Evolutionary conservation across 1,284 basidiomycete genomes (phyloP), one percentile per base, ranked within the genome.

Genomic region (Filobasidium uniguttulatum): DNA sequence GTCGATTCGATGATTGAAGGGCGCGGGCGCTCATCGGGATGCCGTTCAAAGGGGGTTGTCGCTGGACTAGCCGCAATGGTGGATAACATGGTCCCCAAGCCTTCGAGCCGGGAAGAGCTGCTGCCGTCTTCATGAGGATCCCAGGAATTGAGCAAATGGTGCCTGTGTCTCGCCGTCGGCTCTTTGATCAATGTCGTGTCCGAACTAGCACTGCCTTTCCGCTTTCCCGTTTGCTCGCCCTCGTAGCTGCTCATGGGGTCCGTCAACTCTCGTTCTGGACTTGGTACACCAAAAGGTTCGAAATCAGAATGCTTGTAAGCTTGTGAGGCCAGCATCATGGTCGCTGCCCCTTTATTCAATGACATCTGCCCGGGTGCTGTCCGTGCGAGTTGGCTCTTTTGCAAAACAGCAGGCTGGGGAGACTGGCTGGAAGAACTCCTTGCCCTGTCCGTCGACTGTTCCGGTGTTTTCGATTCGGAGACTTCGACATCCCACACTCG

Each of bases 181-280:
- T 8, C 44, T 38, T n/a, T 51, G 43, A 15, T 38, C 46, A 5
- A 43, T 35, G 17, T 45, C 49, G 63, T 59, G 53, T 63, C 62
- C 6, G 63, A 65, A 36, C 58, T 63, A 0, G 61, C 52, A 45
- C 59, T 61, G 8, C 55, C 54, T 19, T 50, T 44, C 35, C 38
- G 7, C 22, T 25, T 17, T 40, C 37, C 17, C 50, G 25, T 34
- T 45, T 52, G 14, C 57, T 77, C 4, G 80, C 73, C 7, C 79
- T 76, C 17, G 82, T 77, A n/a, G n/a, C n/a, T n/a, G n/a, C n/a
- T n/a, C 78, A 89, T 80, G 0, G 86, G 86, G 63, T 89, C 86
- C 6, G 80, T 80, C 26, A 90, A 74, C 61, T 90, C 86, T 58
- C 83, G 80, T 62, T 90, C 87, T 0, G 87, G 87, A 28, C 82